phyloP scores from a whole-genome alignment of 2,329 filamentous ascomycete genomes.

The Calonectria pseudoreteaudii region DNA sequence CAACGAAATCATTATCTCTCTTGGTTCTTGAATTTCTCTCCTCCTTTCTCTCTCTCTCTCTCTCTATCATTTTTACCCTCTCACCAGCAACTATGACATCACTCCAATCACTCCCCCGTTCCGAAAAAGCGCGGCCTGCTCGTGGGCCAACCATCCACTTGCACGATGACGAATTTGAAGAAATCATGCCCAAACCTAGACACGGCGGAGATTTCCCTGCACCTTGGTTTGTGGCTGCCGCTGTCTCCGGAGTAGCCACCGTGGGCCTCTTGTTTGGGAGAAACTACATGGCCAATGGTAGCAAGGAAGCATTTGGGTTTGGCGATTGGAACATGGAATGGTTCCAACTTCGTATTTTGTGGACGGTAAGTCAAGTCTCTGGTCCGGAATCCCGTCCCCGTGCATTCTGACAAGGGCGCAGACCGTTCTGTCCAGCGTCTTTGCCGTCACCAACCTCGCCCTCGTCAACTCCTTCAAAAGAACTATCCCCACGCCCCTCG shows the following conservation, averaged over 20 bases:
- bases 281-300: background rate
- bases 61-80: no score
- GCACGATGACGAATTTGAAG: background rate
- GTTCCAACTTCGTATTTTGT: background rate
- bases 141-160: background rate
- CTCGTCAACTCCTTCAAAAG: background rate
- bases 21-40: background rate
- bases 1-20: background rate
- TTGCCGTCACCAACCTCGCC: background rate
- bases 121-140: background rate
- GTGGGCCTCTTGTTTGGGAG: background rate
- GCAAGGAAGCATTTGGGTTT: background rate
- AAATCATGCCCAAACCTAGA: background rate
- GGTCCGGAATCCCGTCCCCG: background rate
- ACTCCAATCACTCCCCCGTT: background rate
- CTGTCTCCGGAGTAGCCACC: background rate
- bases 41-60: background rate
- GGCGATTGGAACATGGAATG: background rate
- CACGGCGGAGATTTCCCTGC: background rate
- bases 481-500: background rate
- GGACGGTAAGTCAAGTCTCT: background rate
- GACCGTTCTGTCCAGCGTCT: background rate
- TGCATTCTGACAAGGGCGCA: background rate
- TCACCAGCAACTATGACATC: background rate
- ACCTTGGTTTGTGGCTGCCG: background rate